phyloP scores from a whole-genome alignment of 2,329 filamentous ascomycete genomes.

The Ramichloridium luteum region DNA sequence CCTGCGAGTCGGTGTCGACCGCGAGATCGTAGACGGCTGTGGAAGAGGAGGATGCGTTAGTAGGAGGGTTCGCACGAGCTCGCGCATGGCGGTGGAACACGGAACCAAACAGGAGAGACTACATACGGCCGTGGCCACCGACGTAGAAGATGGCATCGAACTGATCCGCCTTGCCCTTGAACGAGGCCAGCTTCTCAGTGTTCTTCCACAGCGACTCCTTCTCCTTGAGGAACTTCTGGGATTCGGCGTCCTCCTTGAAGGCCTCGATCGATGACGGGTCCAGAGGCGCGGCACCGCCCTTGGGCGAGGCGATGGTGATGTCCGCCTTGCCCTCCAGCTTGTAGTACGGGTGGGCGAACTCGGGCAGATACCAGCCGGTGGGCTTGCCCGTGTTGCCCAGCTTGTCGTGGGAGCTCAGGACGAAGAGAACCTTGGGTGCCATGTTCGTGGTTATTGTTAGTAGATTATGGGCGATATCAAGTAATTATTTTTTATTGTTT shows the following conservation, averaged over 20 bases:
- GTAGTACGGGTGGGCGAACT: conserved; percentile 29
- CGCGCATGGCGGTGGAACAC: too few species aligned
- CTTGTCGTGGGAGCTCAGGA: conserved; percentile 51
- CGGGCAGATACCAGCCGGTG: conserved; percentile 57
- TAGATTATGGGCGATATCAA: too few species aligned
- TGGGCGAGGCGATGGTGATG: conserved; percentile 29
- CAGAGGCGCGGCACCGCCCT: conserved; percentile 27
- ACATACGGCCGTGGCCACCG: conserved; percentile 45
- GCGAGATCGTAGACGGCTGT: conserved; percentile 54
- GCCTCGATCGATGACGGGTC: conserved; percentile 24
- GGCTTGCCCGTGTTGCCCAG: conserved; percentile 34
- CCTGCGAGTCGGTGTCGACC: conserved; percentile 43
- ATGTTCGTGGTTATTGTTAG: too few species aligned
- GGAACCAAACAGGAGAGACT: too few species aligned
- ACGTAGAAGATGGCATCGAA: conserved; percentile 54
- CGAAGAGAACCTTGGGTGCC: conserved; percentile 51
- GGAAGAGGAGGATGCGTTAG: too few species aligned
- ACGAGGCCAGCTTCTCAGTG: conserved; percentile 45
- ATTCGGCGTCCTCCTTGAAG: conserved; percentile 20
- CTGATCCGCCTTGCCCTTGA: conserved; percentile 44
- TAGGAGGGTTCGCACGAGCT: too few species aligned
- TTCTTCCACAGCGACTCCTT: conserved; percentile 51
- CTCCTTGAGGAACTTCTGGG: conserved; percentile 33
- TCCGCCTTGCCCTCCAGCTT: conserved; percentile 26
- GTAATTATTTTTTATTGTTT: too few species aligned